A percentile compares a stretch with the other conserved stretches of the same genome.
Evolutionary conservation across 192 early-diverging fungal genomes (phyloP).

Genomic region (Fimicolochytrium jonesii): DNA sequence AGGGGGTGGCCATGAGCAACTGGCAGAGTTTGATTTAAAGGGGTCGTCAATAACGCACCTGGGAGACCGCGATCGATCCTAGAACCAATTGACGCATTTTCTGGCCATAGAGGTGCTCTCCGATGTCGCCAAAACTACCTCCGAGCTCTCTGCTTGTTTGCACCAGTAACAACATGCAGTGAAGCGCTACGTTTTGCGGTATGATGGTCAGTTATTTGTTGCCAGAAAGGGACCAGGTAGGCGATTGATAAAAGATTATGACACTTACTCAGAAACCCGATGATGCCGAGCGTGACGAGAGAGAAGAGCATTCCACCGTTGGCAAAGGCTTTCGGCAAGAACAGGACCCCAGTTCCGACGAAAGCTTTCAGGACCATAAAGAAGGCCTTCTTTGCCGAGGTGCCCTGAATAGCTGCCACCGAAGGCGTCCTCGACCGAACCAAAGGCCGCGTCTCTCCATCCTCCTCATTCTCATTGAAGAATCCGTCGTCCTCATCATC

Average conservation of each 20-base stretch:
- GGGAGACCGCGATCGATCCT: constrained; percentile 47
- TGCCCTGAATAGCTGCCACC: constrained; percentile 38
- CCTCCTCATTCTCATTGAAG: background rate
- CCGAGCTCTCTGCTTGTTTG: constrained; percentile 43
- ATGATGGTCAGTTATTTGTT: too few species aligned
- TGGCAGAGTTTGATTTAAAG: too few species aligned
- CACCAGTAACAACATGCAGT: constrained; percentile 53
- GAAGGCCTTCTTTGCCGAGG: constrained; percentile 48
- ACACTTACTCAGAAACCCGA: constrained; percentile 48
- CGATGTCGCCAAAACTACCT: constrained; percentile 55
- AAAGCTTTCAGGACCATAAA: constrained; percentile 63
- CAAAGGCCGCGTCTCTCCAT: constrained; percentile 35
- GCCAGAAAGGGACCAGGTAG: too few species aligned
- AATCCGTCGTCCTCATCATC: constrained; percentile 58
- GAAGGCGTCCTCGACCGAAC: constrained; percentile 28
- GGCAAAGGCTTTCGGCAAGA: constrained; percentile 56
- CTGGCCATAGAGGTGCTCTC: constrained; percentile 45
- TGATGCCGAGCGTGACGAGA: constrained; percentile 35
- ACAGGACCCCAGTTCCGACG: constrained; percentile 58
- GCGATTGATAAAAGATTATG: too few species aligned
- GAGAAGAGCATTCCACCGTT: constrained; percentile 52
- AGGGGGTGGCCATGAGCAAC: too few species aligned
- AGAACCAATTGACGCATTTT: constrained; percentile 41
- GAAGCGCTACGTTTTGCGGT: too few species aligned
- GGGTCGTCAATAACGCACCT: constrained; percentile 37